Evolutionary conservation across 2,329 filamentous ascomycete genomes (phyloP).

Genomic region (Paecilomyces variotii): DNA sequence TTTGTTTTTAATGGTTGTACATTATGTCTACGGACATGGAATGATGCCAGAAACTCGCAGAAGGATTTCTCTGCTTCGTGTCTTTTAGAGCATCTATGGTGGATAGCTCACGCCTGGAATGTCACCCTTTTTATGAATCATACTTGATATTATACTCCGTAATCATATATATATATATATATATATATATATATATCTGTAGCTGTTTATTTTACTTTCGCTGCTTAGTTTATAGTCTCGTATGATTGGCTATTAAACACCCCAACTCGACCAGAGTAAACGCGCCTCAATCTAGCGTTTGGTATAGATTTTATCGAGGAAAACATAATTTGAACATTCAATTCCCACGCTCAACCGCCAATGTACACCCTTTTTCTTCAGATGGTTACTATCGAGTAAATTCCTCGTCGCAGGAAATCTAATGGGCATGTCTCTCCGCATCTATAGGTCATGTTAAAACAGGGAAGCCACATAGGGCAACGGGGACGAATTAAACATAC

Average conservation of each 20-base stretch:
- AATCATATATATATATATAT: too few species aligned
- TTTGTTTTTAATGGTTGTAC: conserved; percentile 52
- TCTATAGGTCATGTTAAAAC: background rate
- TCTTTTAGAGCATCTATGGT: conserved; percentile 3
- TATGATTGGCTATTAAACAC: too few species aligned
- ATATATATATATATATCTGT: too few species aligned
- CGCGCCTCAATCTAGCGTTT: too few species aligned
- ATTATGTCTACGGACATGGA: conserved; percentile 52
- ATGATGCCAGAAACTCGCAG: conserved; percentile 33
- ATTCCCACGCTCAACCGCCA: background rate
- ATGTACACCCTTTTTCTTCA: background rate
- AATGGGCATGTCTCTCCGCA: background rate
- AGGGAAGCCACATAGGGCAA: background rate
- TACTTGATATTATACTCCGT: background rate
- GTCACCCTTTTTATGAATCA: background rate
- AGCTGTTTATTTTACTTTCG: too few species aligned
- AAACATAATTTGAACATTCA: too few species aligned
- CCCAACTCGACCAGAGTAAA: too few species aligned
- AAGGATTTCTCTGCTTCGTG: conserved; percentile 13
- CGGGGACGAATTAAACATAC: conserved; percentile 40
- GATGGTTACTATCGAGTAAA: background rate
- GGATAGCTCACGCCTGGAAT: conserved; percentile 1
- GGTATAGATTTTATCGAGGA: too few species aligned
- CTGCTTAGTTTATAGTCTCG: too few species aligned
- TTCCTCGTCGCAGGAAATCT: background rate